Evolutionary conservation across 2,329 filamentous ascomycete genomes (phyloP).

Genomic region (Proliferodiscus dingleyae): DNA sequence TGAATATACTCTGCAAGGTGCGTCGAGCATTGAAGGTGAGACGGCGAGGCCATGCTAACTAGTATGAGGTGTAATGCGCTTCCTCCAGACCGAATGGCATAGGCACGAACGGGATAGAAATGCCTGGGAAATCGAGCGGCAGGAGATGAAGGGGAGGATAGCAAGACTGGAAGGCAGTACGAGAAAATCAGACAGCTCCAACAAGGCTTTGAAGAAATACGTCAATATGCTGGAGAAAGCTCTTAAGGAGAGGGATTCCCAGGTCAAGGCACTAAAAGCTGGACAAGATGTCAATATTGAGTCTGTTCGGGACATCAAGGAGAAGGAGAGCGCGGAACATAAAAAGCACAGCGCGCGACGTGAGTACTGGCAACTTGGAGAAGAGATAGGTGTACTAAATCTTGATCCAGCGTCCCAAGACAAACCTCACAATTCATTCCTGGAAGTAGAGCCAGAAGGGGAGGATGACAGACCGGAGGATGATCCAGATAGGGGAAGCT

Average conservation of each 20-base stretch:
- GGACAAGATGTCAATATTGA: slow-evolving; percentile 37
- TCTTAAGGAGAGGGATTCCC: slow-evolving; percentile 76
- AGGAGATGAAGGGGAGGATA: slow-evolving; percentile 98
- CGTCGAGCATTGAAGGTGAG: slow-evolving; percentile 1
- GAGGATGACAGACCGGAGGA: slow-evolving; percentile 34
- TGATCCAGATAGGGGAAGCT: slow-evolving; percentile 43
- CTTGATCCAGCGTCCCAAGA: slow-evolving; percentile 14
- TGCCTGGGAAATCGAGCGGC: slow-evolving; percentile 97
- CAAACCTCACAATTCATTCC: slow-evolving; percentile 31
- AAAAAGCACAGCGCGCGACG: slow-evolving; percentile 53
- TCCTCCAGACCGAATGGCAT: slow-evolving; percentile 98
- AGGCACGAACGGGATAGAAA: slow-evolving; percentile 96
- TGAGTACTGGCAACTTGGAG: slow-evolving; percentile 32
- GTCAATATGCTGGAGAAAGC: slow-evolving; percentile 85
- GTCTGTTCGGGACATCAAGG: slow-evolving; percentile 34
- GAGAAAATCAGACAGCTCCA: slow-evolving; percentile 78
- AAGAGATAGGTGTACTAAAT: slow-evolving; percentile 1
- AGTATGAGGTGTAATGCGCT: slow-evolving; percentile 98
- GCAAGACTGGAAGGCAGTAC: slow-evolving; percentile 88
- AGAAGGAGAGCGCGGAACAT: slow-evolving; percentile 49
- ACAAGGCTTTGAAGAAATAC: slow-evolving; percentile 86
- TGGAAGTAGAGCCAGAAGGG: slow-evolving; percentile 44
- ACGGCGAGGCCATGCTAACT: slow-evolving; percentile 41
- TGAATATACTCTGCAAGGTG: slow-evolving; percentile 69
- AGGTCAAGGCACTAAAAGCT: slow-evolving; percentile 49